Evolutionary conservation across 2,329 filamentous ascomycete genomes (phyloP).

Genomic region (Beauveria australis): DNA sequence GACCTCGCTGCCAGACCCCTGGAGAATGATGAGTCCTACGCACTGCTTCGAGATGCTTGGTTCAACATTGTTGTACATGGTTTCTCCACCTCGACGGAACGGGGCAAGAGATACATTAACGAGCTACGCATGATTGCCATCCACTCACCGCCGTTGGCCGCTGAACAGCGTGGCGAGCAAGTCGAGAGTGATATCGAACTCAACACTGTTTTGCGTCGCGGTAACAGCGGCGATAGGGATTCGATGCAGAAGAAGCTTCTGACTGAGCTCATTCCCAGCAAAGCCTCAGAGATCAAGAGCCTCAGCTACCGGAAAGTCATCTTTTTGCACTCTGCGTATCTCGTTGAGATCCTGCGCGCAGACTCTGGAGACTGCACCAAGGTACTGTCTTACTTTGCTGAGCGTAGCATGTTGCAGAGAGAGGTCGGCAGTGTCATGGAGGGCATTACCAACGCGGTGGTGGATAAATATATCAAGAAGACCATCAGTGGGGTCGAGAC

Average conservation of each 20-base stretch:
- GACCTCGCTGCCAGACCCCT: slow-evolving; percentile 42
- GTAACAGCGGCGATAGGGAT: slow-evolving; percentile 71
- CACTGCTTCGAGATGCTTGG: slow-evolving; percentile 84
- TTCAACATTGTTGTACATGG: slow-evolving; percentile 96
- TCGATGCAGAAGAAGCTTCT: slow-evolving; percentile 74
- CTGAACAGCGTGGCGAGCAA: slow-evolving; percentile 81
- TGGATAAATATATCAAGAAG: slow-evolving; percentile 71
- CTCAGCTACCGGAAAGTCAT: slow-evolving; percentile 86
- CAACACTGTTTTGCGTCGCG: slow-evolving; percentile 84
- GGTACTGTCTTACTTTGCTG: slow-evolving; percentile 86
- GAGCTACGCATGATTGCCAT: slow-evolving; percentile 80
- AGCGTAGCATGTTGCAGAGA: slow-evolving; percentile 66
- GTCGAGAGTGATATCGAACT: slow-evolving; percentile 95
- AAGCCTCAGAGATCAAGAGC: slow-evolving; percentile 68
- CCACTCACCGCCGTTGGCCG: slow-evolving; percentile 78
- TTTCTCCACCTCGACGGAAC: slow-evolving; percentile 66
- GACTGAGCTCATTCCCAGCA: slow-evolving; percentile 62
- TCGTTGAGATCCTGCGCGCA: slow-evolving; percentile 83
- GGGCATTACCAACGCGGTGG: slow-evolving; percentile 55
- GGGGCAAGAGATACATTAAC: slow-evolving; percentile 62
- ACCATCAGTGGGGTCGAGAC: slow-evolving; percentile 63
- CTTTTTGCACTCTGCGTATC: slow-evolving; percentile 81
- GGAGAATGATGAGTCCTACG: slow-evolving; percentile 60
- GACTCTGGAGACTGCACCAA: slow-evolving; percentile 84
- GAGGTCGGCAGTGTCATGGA: slow-evolving; percentile 60